Evolutionary conservation across 371 early-diverging fungal genomes (phyloP).

Genomic region (Mucor lusitanicus): DNA sequence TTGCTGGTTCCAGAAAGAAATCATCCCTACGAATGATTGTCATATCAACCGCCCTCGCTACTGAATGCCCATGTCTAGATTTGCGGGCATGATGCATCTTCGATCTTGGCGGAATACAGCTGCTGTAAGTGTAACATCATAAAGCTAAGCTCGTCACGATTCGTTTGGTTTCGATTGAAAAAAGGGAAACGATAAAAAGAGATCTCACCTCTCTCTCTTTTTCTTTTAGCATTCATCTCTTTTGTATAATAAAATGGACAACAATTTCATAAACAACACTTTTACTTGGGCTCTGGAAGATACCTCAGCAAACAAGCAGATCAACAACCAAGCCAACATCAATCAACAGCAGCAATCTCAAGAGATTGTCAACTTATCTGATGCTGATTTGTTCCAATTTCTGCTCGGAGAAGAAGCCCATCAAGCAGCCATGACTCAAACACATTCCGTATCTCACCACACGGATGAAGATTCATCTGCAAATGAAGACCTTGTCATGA

Average conservation of each 20-base stretch:
- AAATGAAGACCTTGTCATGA: background rate
- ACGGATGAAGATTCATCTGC: constrained; percentile 9
- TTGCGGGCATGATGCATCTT: background rate
- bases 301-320: background rate
- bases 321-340: background rate
- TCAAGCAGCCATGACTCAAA: constrained; percentile 1
- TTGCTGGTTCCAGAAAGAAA: background rate
- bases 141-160: background rate
- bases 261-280: background rate
- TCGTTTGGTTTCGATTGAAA: background rate
- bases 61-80: background rate
- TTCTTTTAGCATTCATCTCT: background rate
- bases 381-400: constrained; percentile 22
- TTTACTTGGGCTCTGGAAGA: constrained; percentile 16
- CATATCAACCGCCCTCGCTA: background rate
- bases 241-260: background rate
- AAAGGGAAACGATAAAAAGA: background rate
- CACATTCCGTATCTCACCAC: background rate
- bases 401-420: constrained; percentile 13
- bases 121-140: background rate
- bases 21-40: background rate
- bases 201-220: background rate
- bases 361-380: background rate
- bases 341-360: background rate
- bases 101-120: background rate